Evolutionary conservation across 345 rosid species (phyloP).

Genomic region (Citrus inodora): DNA sequence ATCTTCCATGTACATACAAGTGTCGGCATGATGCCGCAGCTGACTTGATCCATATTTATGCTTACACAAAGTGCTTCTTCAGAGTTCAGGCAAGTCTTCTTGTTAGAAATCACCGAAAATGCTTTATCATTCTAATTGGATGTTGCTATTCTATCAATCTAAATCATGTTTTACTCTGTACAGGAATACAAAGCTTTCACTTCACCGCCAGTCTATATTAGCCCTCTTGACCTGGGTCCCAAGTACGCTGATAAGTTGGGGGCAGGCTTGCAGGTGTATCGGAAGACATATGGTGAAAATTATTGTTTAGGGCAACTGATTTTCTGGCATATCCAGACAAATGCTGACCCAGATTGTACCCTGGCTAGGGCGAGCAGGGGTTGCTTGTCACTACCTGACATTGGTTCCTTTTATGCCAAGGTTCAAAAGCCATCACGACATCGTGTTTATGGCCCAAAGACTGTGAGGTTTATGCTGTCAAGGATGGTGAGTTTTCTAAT

Average conservation of each 20-base stretch:
- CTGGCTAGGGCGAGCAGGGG: constrained; percentile 74
- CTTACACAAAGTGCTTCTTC: constrained; percentile 80
- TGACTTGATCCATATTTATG: constrained; percentile 91
- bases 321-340: constrained; percentile 92
- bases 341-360: constrained; percentile 71
- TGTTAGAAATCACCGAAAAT: not conserved
- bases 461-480: constrained; percentile 64
- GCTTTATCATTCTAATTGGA: not conserved
- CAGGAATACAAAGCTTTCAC: constrained; percentile 81
- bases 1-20: constrained; percentile 85
- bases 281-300: constrained; percentile 87
- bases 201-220: constrained; percentile 84
- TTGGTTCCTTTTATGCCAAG: constrained; percentile 86
- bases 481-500: constrained; percentile 61
- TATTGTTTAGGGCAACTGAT: constrained; percentile 96
- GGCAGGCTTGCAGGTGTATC: constrained; percentile 59
- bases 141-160: constrained; percentile 10
- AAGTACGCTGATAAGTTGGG: constrained; percentile 78
- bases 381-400: constrained; percentile 82
- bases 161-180: constrained; percentile 7
- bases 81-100: constrained; percentile 64
- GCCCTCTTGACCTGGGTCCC: constrained; percentile 92
- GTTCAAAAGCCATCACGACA: constrained; percentile 76
- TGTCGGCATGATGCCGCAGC: constrained; percentile 99
- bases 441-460: constrained; percentile 81